Base-by-base conservation (phyloP, 495 filamentous ascomycete species). In the Penicillium lividum region DNA sequence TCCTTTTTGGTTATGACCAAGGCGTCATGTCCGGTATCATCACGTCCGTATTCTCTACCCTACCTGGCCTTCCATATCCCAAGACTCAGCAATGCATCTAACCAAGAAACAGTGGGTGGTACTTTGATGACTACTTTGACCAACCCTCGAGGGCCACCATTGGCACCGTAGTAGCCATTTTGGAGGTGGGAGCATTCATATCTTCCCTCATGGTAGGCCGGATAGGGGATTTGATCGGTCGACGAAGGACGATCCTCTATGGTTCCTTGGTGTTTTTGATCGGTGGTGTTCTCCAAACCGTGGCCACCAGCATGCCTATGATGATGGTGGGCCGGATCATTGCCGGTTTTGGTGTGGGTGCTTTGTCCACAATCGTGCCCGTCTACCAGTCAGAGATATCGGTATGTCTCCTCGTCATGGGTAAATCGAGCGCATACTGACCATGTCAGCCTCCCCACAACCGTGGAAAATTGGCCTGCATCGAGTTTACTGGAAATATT, bases 1-100 rank as follows among this genome's bases (percentile, higher is more conserved):
- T 98, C 65, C 79, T 98, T 28, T 98, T 98, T 72, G 95, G 94
- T 54, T 98, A 98, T 83, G 94, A 98, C 69, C 94, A 98, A 73
- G 94, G 94, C 58, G 94, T 98, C 47, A 98, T 97, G 94, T 98
- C 95, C 58, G 95, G 94, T 43, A 96, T 98, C 67, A 97, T 98
- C 75, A 97, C 90, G 92, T 97, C 81, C 63, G 90, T 81, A 34
- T 53, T 29, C 34, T 29, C 54, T 54, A 43, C 22, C 60, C 50
- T 51, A 31, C 51, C 51, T 5, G n/a, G 16, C 13, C 28, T 11
- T 18, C 25, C 51, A 34, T 1, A 42, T 29, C 3, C 27, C 31
- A 16, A 36, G 15, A 29, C 3, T 3, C 7, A 28, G 31, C 22
- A 18, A 25, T 13, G 52, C 4, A 16, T 49, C 60, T 68, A 58